These are phyloP conservation scores for Pichia sp. DNA, from an alignment of 1,139 yeast species.

Conservation along the genomic window DNA sequence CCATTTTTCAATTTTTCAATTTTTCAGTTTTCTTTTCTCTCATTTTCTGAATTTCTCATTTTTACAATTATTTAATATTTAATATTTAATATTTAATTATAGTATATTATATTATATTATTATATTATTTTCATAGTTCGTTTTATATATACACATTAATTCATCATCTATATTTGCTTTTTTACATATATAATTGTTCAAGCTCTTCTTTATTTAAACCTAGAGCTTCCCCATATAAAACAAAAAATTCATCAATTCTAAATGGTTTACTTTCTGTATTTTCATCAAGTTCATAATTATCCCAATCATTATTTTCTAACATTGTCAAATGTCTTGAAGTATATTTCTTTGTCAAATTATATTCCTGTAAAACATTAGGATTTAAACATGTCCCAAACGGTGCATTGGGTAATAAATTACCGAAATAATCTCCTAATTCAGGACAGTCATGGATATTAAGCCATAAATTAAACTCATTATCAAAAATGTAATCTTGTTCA, in stretches of 20 bases:
- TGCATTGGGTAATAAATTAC: constrained; percentile 4
- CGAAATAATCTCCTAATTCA: constrained; percentile 18
- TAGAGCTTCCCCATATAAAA: constrained; percentile 17
- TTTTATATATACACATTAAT: no score
- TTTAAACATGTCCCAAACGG: constrained; percentile 15
- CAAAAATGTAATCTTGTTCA: constrained; percentile 20
- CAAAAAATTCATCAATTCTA: constrained; percentile 24
- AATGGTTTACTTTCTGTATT: constrained; percentile 24
- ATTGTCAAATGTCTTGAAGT: constrained; percentile 21
- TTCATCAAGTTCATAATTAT: constrained; percentile 12
- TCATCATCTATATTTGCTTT: no score
- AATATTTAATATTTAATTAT: no score
- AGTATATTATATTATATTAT: no score
- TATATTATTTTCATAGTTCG: no score
- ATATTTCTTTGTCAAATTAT: constrained; percentile 20
- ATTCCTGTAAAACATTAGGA: constrained; percentile 20
- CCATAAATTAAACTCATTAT: constrained; percentile 23
- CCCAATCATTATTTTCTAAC: constrained; percentile 12
- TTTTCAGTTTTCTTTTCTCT: no score
- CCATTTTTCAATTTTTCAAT: no score
- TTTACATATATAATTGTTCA: constrained; percentile 2
- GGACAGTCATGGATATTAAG: constrained; percentile 20
- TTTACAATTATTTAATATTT: no score
- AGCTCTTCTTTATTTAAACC: constrained; percentile 15
- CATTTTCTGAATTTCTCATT: no score